A percentile compares a stretch with the other conserved stretches of the same genome.
phyloP scores from a whole-genome alignment of 2,329 filamentous ascomycete species.

The Trichoderma arundinaceum region DNA sequence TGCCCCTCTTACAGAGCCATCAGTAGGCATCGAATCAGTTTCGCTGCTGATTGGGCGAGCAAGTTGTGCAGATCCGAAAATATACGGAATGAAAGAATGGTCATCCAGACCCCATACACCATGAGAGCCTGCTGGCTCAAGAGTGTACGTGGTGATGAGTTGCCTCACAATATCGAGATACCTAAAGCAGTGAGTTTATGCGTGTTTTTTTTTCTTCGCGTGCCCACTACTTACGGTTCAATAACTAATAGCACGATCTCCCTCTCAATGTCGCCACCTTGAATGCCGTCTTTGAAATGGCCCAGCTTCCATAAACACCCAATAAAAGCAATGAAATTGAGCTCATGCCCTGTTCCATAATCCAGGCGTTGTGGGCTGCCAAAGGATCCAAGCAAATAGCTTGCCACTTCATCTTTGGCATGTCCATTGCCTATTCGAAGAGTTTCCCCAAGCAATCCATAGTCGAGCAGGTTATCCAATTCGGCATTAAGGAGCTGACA shows the following conservation, averaged over 20 bases:
- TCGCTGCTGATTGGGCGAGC: slow-evolving; percentile 71
- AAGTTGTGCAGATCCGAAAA: slow-evolving; percentile 92
- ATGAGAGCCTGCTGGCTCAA: slow-evolving; percentile 94
- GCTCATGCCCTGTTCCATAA: slow-evolving; percentile 94
- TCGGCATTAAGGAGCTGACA: slow-evolving; percentile 69
- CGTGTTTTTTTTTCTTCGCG: background rate
- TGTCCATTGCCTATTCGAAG: slow-evolving; percentile 46
- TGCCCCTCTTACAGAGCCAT: slow-evolving; percentile 75
- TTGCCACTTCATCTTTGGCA: slow-evolving; percentile 70
- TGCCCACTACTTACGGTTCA: slow-evolving; percentile 69
- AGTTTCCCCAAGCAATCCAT: slow-evolving; percentile 41
- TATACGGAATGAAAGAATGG: slow-evolving; percentile 91
- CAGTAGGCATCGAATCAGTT: slow-evolving; percentile 68
- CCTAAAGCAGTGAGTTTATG: slow-evolving; percentile 48
- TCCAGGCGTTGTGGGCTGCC: slow-evolving; percentile 89
- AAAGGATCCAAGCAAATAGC: slow-evolving; percentile 84
- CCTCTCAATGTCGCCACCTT: slow-evolving; percentile 68
- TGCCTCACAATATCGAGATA: slow-evolving; percentile 81
- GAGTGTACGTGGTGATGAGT: slow-evolving; percentile 86
- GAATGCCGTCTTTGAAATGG: slow-evolving; percentile 67
- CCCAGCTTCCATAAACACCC: slow-evolving; percentile 90
- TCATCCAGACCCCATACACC: slow-evolving; percentile 99
- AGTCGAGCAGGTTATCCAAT: slow-evolving; percentile 48
- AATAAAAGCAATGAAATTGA: slow-evolving; percentile 92
- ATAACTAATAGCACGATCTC: slow-evolving; percentile 81